Base-by-base conservation (phyloP, 2,329 filamentous ascomycete genomes). In the Juglanconis oblonga region DNA sequence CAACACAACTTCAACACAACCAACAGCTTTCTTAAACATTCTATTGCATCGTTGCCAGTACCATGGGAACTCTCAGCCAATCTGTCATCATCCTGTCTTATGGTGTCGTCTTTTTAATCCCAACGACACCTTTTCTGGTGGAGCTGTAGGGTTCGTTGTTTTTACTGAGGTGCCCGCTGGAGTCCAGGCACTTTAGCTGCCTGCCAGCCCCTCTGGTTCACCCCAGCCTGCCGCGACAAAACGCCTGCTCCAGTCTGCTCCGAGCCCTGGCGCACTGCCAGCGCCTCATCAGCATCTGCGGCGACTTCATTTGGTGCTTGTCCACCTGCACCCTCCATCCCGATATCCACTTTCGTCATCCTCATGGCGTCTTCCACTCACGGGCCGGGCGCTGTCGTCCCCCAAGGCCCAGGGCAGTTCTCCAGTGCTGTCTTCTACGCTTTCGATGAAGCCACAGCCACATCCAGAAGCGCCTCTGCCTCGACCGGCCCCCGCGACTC, bases 351-450 rank as follows among this genome's bases (percentile, higher is more conserved):
- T 54, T 57, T 44, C 44, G 44, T 7, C 44, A 47, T 29, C 5
- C 14, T 38, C 53, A 60, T 60, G 57, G 61, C 61, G 53, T 52
- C 57, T n/a, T 47, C 55, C 52, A 56, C 58, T 47, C 40, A 53
- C 52, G 61, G 45, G 57, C 49, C 58, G 50, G 54, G 54, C 38
- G 38, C 57, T 17, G 36, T 55, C 45, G 36, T 52, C 24, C 58
- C 45, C 31, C 51, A 52, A 52, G 50, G 49, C 44, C 6, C 51
- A 52, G 53, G 53, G 10, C 29, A 35, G 9, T 62, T 55, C 57
- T 51, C 49, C 32, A 50, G 61, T 45, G 57, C 61, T 44, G 58
- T 62, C 61, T 58, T 62, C 29, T 54, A 42, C 13, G 44, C 60
- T 17, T 57, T 48, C 47, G 61, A 60, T 45, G 53, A 47, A 31